Evolutionary conservation across 768 basidiomycete genomes (phyloP).

Genomic region (Kwoniella europaea): DNA sequence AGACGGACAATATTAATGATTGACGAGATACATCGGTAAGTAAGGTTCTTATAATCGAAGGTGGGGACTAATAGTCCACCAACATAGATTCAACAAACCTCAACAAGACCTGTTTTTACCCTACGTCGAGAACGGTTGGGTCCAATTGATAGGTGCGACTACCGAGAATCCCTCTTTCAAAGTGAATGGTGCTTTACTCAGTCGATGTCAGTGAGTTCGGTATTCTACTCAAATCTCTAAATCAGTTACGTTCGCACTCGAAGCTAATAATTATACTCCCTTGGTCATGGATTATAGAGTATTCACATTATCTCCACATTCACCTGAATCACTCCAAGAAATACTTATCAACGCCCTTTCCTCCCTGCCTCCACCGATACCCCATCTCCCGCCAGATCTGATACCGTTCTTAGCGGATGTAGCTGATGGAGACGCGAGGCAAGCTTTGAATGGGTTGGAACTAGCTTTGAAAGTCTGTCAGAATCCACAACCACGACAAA

Average conservation of each 20-base stretch:
- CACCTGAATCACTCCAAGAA: conserved; percentile 66
- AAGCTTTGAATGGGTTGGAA: conserved; percentile 77
- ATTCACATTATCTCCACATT: conserved; percentile 72
- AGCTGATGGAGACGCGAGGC: conserved; percentile 71
- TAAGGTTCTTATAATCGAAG: conserved; percentile 30
- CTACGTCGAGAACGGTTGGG: conserved; percentile 75
- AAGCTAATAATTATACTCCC: not conserved
- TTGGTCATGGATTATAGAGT: conserved; percentile 62
- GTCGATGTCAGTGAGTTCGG: conserved; percentile 71
- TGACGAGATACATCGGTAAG: conserved; percentile 84
- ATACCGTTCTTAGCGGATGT: conserved; percentile 56
- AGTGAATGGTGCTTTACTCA: conserved; percentile 71
- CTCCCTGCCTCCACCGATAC: conserved; percentile 48
- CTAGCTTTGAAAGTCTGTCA: conserved; percentile 63
- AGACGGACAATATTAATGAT: conserved; percentile 78
- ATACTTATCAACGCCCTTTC: conserved; percentile 66
- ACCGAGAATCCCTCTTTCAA: conserved; percentile 91
- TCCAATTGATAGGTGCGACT: conserved; percentile 82
- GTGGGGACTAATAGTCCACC: not conserved
- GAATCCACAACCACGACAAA: conserved; percentile 32
- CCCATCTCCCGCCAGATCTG: conserved; percentile 53
- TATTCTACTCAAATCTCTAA: not conserved
- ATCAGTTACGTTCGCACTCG: too few relatives aligned
- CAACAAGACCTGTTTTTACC: conserved; percentile 77
- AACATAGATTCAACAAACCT: conserved; percentile 38